phyloP scores from a whole-genome alignment of 495 filamentous ascomycete species.

The Arthonia radiata region DNA sequence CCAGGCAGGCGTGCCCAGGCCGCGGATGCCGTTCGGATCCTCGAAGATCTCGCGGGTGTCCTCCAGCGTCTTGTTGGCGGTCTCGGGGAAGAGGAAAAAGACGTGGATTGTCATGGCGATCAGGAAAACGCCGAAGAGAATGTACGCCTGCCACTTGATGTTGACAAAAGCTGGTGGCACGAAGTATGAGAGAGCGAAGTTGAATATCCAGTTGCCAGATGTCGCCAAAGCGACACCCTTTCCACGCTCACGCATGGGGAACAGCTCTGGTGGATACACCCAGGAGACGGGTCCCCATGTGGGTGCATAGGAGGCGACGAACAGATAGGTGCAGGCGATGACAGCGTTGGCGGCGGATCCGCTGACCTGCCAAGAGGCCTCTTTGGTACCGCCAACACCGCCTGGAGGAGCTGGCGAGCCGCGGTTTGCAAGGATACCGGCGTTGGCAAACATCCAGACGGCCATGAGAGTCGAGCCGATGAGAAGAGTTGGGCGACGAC shows the following conservation, averaged over 20 bases:
- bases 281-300: conserved; percentile 42
- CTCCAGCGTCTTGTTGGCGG: conserved; percentile 56
- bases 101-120: conserved; percentile 45
- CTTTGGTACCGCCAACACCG: conserved; percentile 9
- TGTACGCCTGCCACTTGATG: conserved; percentile 49
- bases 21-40: conserved; percentile 28
- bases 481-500: conserved; percentile 36
- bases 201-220: conserved; percentile 54
- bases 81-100: conserved; percentile 70
- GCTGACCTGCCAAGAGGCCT: conserved; percentile 8
- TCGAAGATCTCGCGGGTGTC: conserved; percentile 52
- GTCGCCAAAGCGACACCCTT: conserved; percentile 50
- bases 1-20: conserved; percentile 45
- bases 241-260: conserved; percentile 44
- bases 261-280: conserved; percentile 57
- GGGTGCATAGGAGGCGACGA: conserved; percentile 25
- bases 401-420: conserved; percentile 6
- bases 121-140: conserved; percentile 56
- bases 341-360: conserved; percentile 13
- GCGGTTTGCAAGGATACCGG: conserved; percentile 22
- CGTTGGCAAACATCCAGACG: conserved; percentile 43
- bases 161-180: conserved; percentile 49
- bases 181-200: conserved; percentile 59
- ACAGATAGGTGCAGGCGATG: conserved; percentile 18
- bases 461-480: conserved; percentile 42